Base-by-base conservation (phyloP, 129 eudicot species). In the Tagetes erecta region DNA sequence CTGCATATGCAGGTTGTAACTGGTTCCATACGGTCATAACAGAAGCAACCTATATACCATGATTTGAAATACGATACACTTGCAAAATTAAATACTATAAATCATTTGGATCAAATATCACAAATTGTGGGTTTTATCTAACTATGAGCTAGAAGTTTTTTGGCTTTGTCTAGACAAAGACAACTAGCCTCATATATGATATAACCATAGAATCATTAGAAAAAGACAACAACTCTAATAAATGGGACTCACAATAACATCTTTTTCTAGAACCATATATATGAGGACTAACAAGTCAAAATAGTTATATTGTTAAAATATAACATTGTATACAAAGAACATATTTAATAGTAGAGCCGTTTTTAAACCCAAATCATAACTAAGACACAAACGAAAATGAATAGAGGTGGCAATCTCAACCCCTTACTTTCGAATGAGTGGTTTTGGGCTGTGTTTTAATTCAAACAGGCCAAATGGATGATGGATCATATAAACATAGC, bases 1-100 rank as follows among this genome's bases (percentile, higher is more conserved):
- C 96, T 66, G 99, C 99, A 85, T 90, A 94, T 20, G 77, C 91
- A 8, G 97, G 97, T 80, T 85, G 86, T 75, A 94, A 14, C 57
- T 94, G 93, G 69, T 69, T 90, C 97, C 96, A 94, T 45, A 94
- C 78, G 35, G 99, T 94, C 97, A 94, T 94, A 52, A 91, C 87
- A 49, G 97, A 94, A 80, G 99, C 99, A 80, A 94, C 92, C 99
- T 94, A 84, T 50, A 71, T 44, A 67, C 12, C 74, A 81, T 38
- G n/a, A 70, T 68, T 36, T n/a, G 52, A 40, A 60, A 70, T 59
- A 42, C 12, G 6, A 37, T 35, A 30, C 13, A 38, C 4, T 74
- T 41, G 8, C 36, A 34, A 3, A 10, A 70, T 3, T 9, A 35
- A 41, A 57, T 8, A 53, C 62, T n/a, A 27, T 39, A 53, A 27